phyloP scores from a whole-genome alignment of 1,139 yeast genomes.

The Pichia sp. region DNA sequence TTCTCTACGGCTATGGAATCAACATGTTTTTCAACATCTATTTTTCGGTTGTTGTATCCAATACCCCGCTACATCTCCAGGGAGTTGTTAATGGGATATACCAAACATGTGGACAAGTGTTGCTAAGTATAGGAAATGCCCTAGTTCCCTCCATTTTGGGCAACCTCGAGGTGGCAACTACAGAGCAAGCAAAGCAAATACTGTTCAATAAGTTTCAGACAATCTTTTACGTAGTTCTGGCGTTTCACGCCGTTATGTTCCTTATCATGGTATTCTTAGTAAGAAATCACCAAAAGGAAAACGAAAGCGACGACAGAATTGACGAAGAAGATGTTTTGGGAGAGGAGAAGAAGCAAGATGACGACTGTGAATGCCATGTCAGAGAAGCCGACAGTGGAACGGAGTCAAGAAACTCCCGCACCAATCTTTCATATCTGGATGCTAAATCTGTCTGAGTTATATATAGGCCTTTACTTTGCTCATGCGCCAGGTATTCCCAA shows the following conservation, averaged over 20 bases:
- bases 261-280: slow-evolving; percentile 7
- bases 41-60: slow-evolving; percentile 25
- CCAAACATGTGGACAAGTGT: slow-evolving; percentile 32
- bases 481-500: too few species aligned
- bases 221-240: slow-evolving; percentile 14
- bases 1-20: slow-evolving; percentile 21
- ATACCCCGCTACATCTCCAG: slow-evolving; percentile 33
- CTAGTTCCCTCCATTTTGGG: slow-evolving; percentile 29
- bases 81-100: slow-evolving; percentile 34
- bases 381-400: neutral
- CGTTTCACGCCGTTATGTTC: slow-evolving; percentile 8
- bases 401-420: neutral
- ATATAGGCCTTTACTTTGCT: too few species aligned
- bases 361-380: neutral
- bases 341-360: neutral
- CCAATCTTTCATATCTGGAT: neutral
- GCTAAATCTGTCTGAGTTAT: neutral
- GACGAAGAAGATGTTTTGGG: neutral
- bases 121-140: slow-evolving; percentile 29
- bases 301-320: neutral
- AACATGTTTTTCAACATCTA: slow-evolving; percentile 24
- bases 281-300: neutral
- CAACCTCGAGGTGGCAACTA: slow-evolving; percentile 14
- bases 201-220: slow-evolving; percentile 13
- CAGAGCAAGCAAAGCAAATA: slow-evolving; percentile 3